Evolutionary conservation across 2,329 filamentous ascomycete species (phyloP).

Genomic region (Colletotrichum sp.): DNA sequence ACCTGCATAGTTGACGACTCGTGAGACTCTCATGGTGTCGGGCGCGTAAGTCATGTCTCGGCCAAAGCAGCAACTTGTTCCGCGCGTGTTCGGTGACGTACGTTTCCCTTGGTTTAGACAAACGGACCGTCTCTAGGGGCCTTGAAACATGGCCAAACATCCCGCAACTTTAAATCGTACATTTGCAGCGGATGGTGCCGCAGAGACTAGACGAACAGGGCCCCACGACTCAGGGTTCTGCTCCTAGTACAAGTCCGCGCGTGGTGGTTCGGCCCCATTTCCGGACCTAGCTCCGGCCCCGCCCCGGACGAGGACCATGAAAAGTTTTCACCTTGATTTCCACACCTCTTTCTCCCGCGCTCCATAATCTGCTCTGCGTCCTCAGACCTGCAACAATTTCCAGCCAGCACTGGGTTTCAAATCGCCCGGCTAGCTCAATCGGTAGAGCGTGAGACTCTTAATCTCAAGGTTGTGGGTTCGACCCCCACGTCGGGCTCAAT

Average conservation of each 20-base stretch:
- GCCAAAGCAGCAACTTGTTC: neutral
- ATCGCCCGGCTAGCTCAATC: constrained; percentile 68
- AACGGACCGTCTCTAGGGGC: neutral
- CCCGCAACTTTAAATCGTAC: neutral
- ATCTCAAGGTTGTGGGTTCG: constrained; percentile 64
- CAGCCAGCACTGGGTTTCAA: constrained; percentile 22
- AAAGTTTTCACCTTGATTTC: neutral
- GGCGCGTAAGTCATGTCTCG: neutral
- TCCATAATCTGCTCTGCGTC: neutral
- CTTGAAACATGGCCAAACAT: neutral
- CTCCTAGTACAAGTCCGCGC: neutral
- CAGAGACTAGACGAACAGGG: neutral
- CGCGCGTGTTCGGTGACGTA: neutral
- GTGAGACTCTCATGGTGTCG: neutral
- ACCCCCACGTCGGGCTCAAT: constrained; percentile 28
- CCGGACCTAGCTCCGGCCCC: neutral
- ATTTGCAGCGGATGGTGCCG: neutral
- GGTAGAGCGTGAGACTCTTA: constrained; percentile 78
- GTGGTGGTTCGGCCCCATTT: neutral
- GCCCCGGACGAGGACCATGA: neutral
- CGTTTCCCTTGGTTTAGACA: neutral
- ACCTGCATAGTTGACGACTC: neutral
- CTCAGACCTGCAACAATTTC: neutral
- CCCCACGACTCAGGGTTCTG: neutral
- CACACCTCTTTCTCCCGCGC: neutral